Evolutionary conservation across 805 yeast genomes (phyloP).

Genomic region (Starmera quercuum): DNA sequence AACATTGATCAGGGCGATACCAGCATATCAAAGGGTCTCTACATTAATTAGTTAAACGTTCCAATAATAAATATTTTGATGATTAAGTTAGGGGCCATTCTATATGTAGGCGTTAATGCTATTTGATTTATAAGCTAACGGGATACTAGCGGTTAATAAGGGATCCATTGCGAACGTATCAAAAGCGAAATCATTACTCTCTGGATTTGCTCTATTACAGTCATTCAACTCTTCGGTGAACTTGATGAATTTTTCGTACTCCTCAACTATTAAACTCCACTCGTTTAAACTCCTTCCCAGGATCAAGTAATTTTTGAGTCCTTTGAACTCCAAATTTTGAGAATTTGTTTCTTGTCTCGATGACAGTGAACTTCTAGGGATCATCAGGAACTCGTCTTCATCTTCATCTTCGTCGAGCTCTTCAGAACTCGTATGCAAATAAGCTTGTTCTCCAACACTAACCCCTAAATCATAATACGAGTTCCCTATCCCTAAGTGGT

Average conservation of each 20-base stretch:
- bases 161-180: constrained; percentile 9
- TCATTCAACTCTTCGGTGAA: constrained; percentile 1
- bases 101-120: background rate
- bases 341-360: constrained; percentile 1
- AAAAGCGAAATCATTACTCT: background rate
- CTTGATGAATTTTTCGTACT: constrained; percentile 3
- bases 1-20: too few species aligned
- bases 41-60: too few species aligned
- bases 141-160: constrained; percentile 8
- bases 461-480: constrained; percentile 1
- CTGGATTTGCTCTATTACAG: background rate
- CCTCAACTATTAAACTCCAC: constrained; percentile 29
- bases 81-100: background rate
- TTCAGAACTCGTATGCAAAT: background rate
- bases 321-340: constrained; percentile 2
- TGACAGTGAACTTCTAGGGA: constrained; percentile 4
- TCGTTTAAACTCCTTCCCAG: constrained; percentile 46
- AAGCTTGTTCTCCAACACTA: constrained; percentile 1
- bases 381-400: constrained; percentile 8
- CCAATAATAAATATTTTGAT: background rate
- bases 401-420: constrained; percentile 11
- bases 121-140: constrained; percentile 4
- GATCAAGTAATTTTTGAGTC: constrained; percentile 17
- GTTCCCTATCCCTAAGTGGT: background rate
- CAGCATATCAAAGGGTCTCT: too few species aligned